Evolutionary conservation across 1,139 yeast genomes (phyloP), one percentile per base, ranked within the genome.

Genomic region (Eremothecium sinecaudum): DNA sequence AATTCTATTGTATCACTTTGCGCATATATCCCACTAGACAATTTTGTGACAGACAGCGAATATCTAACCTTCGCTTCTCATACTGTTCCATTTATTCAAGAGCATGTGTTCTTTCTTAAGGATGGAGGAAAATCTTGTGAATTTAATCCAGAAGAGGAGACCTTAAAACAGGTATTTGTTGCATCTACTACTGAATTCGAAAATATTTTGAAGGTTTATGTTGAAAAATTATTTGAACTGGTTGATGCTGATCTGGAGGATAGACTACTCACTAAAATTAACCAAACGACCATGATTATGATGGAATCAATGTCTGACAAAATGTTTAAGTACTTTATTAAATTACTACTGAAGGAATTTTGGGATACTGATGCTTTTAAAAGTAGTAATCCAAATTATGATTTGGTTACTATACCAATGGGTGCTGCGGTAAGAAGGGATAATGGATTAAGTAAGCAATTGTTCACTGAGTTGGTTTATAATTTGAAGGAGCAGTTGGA

Each of bases 131-230:
- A 38, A 6, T 37, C 48, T 18, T 29, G 38, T 36, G 28, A 52
- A 41, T 44, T 56, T 37, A 44, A 36, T 34, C 59, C 62, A 30
- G 76, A 72, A 28, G 57, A 59, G 0, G 72, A 67, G 4, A 47
- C 63, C 0, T 73, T 79, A 38, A 47, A 69, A 1, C 59, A 58
- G 5, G 84, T 94, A 0, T 69, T 83, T 42, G 67, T 66, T 37
- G 81, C 94, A 0, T 79, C 96, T 0, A 73, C 94, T 0, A 67
- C 79, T 0, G 73, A 78, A 0, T 87, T 86, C 55, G 71, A 70
- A 28, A 73, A 73, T 19, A 66, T 87, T 28, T 59, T 82, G 4
- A 66, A 66, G 31, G 58, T 70, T 5, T 73, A 84, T 33, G 59
- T 76, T 32, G 75, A 73, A 21, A 69, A 79, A 28, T 52, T 83